phyloP scores from a whole-genome alignment of 495 filamentous ascomycete genomes.

The Neurospora pannonica region DNA sequence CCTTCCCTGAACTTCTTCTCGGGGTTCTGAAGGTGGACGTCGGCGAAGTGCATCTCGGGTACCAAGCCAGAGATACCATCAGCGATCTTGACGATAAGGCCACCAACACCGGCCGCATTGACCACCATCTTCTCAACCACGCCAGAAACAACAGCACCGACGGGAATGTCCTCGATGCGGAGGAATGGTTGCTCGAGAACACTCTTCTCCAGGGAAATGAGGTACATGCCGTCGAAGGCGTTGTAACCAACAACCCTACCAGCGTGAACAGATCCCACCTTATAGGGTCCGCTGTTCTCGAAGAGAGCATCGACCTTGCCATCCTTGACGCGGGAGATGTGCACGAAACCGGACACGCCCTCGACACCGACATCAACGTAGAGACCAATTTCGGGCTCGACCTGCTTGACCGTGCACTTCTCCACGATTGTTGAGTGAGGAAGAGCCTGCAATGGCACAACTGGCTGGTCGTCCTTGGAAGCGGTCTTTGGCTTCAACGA shows the following conservation, averaged over 20 bases:
- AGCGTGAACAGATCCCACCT: constrained; percentile 63
- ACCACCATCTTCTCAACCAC: constrained; percentile 76
- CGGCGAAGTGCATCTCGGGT: constrained; percentile 77
- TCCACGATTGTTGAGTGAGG: constrained; percentile 68
- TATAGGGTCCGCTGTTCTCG: constrained; percentile 64
- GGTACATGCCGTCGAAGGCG: constrained; percentile 71
- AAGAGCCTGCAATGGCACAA: constrained; percentile 42
- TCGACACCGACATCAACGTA: constrained; percentile 71
- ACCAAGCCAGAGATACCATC: constrained; percentile 84
- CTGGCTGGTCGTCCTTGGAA: constrained; percentile 15
- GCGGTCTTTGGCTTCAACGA: constrained; percentile 47
- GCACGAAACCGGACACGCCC: constrained; percentile 73
- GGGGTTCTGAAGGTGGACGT: constrained; percentile 78
- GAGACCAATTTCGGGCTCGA: constrained; percentile 67
- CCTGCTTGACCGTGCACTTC: constrained; percentile 63
- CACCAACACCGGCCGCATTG: constrained; percentile 61
- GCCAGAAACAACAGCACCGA: constrained; percentile 75
- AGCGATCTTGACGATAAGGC: constrained; percentile 70
- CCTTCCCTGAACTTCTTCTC: constrained; percentile 94
- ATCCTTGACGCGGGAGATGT: constrained; percentile 85
- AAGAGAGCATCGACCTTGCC: constrained; percentile 73
- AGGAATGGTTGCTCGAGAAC: constrained; percentile 83
- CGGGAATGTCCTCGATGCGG: constrained; percentile 73
- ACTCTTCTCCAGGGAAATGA: constrained; percentile 72
- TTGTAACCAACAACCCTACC: constrained; percentile 83